Conservation (phyloP, 371 early-diverging fungal species). For the Capillidium rhysosporum region DNA sequence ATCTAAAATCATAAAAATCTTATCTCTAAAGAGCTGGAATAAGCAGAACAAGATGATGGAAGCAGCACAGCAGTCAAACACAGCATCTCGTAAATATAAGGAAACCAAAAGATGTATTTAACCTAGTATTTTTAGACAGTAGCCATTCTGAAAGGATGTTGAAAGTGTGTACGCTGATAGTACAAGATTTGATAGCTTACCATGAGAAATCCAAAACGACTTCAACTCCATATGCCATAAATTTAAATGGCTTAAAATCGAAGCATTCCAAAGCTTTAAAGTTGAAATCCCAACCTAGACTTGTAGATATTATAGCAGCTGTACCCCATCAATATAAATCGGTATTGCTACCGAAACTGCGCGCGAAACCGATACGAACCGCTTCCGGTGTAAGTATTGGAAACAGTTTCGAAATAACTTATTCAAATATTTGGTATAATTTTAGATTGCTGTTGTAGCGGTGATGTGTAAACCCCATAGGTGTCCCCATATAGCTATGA, state of each 20-base stretch:
- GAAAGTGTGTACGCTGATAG: conserved; percentile 74
- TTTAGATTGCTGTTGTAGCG: conserved; percentile 95
- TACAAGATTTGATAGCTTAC: conserved; percentile 61
- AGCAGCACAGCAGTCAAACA: too few species aligned
- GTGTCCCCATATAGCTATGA: conserved; percentile 99
- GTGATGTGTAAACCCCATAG: conserved; percentile 99
- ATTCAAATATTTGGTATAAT: not conserved
- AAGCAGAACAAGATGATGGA: too few species aligned
- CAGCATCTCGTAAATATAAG: too few species aligned
- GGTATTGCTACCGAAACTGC: conserved; percentile 66
- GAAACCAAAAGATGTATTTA: too few species aligned
- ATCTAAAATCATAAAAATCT: too few species aligned
- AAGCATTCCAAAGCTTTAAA: conserved; percentile 56
- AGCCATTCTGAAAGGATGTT: conserved; percentile 46
- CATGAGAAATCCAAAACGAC: conserved; percentile 9
- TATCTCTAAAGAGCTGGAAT: too few species aligned
- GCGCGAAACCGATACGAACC: conserved; percentile 97
- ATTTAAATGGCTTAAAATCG: conserved; percentile 70
- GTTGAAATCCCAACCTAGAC: conserved; percentile 72
- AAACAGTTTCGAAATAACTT: not conserved
- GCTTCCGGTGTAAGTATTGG: conserved; percentile 76
- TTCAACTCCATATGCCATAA: conserved; percentile 11
- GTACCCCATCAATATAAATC: conserved; percentile 90
- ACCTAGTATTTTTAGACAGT: too few species aligned
- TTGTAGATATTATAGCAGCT: conserved; percentile 98